Base-by-base conservation (phyloP, 2,329 filamentous ascomycete species). In the Didymella pinodella region DNA sequence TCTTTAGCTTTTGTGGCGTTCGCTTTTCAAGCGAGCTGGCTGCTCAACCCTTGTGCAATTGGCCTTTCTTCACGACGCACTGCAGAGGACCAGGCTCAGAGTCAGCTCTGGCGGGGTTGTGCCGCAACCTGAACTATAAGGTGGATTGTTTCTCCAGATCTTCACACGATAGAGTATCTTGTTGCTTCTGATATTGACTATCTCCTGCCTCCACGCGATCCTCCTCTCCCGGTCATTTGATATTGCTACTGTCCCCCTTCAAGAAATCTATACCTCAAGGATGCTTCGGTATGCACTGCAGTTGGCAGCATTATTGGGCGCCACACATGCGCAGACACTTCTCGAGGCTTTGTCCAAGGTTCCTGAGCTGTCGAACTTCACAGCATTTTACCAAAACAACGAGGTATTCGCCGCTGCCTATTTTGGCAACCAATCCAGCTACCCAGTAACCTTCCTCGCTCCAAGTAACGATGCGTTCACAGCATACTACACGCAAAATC, bases 401-500 rank as follows among this genome's bases (percentile, higher is more conserved):
- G 53, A 59, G 48, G 57, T 29, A 2, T 64, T 68, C 49, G 65
- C 65, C 26, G 50, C 54, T 12, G 32, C 54, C 16, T 52, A 67
- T 44, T 64, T 68, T 41, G 36, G 47, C 28, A 67, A 68, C 34
- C 25, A 51, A 11, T 63, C 66, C 10, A 56, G 26, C 29, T 67
- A 64, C 32, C 67, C 65, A 5, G 60, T 67, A 16, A 70, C 67
- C 3, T 61, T 70, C n/a, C 64, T 70, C n/a, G 61, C 64, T 7
- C 67, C 67, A 18, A 63, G 60, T 36, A 54, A 68, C 44, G 48
- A 65, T n/a, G 67, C 65, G 2, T 67, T 70, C 45, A 60, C 62
- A 32, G 36, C 48, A 10, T 65, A 65, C 40, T 47, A 65, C 16
- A 20, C 41, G 11, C 38, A 61, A 47, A 38, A 52, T 34, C 57